Percentiles rank a stretch among this genome's conserved stretches.
These are phyloP conservation scores for Pinus taeda DNA, from an alignment of 75 land plant species.

Conservation along the genomic window DNA sequence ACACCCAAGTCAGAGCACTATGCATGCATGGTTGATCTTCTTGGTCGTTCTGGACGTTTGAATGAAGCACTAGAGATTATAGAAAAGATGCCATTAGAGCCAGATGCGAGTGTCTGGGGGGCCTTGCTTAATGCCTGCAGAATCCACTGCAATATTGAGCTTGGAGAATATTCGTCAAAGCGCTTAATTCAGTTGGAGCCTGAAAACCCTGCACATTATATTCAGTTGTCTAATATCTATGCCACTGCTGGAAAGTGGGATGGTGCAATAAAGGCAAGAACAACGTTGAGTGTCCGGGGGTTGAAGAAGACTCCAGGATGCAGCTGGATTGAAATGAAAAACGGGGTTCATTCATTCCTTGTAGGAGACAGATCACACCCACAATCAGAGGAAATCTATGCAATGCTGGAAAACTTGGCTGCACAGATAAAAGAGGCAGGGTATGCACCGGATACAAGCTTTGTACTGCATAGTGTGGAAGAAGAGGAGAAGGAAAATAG, in stretches of 20 bases:
- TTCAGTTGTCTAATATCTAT: constrained; percentile 19
- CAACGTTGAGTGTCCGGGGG: background rate
- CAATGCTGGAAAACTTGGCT: constrained; percentile 10
- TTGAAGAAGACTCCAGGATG: constrained; percentile 12
- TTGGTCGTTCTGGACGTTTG: constrained; percentile 22
- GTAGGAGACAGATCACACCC: constrained; percentile 15
- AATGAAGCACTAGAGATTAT: constrained; percentile 14
- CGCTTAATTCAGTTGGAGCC: constrained; percentile 14
- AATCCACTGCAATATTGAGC: constrained; percentile 2
- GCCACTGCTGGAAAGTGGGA: constrained; percentile 15
- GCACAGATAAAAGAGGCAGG: constrained; percentile 9
- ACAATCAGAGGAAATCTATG: constrained; percentile 7
- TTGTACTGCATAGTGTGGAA: constrained; percentile 4
- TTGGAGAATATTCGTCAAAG: constrained; percentile 4
- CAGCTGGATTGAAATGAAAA: constrained; percentile 12
- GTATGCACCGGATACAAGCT: constrained; percentile 6
- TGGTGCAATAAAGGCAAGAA: constrained; percentile 2
- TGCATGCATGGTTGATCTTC: constrained; percentile 30
- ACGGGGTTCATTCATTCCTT: constrained; percentile 13
- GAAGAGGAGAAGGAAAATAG: constrained; percentile 5
- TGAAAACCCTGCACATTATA: constrained; percentile 8
- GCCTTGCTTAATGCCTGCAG: constrained; percentile 18
- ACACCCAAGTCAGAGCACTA: constrained; percentile 11
- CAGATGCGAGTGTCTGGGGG: constrained; percentile 17
- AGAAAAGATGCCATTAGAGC: background rate